Percentiles rank a stretch among this genome's conserved stretches.
These are phyloP conservation scores for Tubosaeta sp. DNA, from an alignment of 768 basidiomycete species.

Conservation along the genomic window DNA sequence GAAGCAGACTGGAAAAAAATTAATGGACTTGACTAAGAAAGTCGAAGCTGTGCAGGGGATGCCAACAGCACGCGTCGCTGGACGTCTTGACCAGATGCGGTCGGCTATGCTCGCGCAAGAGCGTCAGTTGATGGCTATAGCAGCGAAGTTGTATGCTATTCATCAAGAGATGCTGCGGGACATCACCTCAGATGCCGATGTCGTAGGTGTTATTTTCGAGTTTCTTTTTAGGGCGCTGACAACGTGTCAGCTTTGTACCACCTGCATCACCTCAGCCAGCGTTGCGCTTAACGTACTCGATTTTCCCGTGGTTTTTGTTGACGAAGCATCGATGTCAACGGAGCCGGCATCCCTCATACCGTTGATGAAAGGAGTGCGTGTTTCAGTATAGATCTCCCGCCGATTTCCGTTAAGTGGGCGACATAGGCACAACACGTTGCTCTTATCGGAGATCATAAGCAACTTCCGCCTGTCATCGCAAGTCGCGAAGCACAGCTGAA, in stretches of 20 bases:
- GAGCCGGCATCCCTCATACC: constrained; percentile 91
- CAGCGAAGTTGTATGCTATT: constrained; percentile 47
- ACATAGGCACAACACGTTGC: constrained; percentile 73
- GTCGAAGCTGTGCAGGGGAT: constrained; percentile 18
- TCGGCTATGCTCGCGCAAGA: constrained; percentile 22
- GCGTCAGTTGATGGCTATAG: constrained; percentile 30
- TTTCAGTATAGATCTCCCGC: constrained; percentile 6
- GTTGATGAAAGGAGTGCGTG: constrained; percentile 87
- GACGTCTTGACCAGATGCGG: constrained; percentile 30
- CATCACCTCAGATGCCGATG: constrained; percentile 63
- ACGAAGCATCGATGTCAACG: constrained; percentile 96
- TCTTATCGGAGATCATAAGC: constrained; percentile 96
- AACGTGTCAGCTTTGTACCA: constrained; percentile 71
- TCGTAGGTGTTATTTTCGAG: constrained; percentile 44
- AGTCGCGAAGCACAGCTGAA: constrained; percentile 69
- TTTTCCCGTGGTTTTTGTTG: constrained; percentile 90
- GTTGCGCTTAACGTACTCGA: constrained; percentile 65
- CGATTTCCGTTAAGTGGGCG: constrained; percentile 13
- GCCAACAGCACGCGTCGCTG: constrained; percentile 11
- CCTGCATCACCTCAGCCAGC: constrained; percentile 76
- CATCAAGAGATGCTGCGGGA: constrained; percentile 63
- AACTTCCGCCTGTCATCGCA: constrained; percentile 84
- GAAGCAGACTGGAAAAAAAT: constrained; percentile 25
- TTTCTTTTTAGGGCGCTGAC: constrained; percentile 7
- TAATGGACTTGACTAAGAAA: constrained; percentile 24